Base-by-base conservation (phyloP, 139 green algal species). In the Spirogloea muscicola region DNA sequence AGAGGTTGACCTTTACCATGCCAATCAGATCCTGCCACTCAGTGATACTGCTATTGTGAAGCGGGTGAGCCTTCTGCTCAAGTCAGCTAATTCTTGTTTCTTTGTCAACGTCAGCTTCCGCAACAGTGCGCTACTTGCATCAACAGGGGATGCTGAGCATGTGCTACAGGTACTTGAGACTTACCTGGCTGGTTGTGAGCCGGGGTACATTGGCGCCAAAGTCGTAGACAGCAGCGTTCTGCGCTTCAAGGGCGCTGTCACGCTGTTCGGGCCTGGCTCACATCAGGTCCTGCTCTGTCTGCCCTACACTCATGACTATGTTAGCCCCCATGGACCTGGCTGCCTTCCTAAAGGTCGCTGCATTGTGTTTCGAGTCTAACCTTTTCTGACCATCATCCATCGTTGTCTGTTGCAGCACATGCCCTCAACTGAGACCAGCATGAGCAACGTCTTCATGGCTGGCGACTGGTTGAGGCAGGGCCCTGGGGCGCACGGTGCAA, bases 1-100 rank as follows among this genome's bases (percentile, higher is more conserved):
- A 16, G 68, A 79, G 59, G 77, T 71, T 3, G 77, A 84, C 62
- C 41, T 81, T 5, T 84, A 84, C 58, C 38, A 84, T 31, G 77
- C 77, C 6, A 44, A 37, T 4, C 27, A 52, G 33, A 29, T 82
- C 16, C 34, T 84, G 1, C 33, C 73, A 2, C 37, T 84, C 29
- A 33, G 41, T 7, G 70, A 84, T 21, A 71, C 75, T 25, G 34
- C 16, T 3, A 55, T 84, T 25, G 63, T 84, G 25, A 36, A 67
- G 9, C n/a, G 16, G 33, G 71, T 73, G 25, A 57, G 52, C n/a
- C n/a, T n/a, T n/a, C n/a, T n/a, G n/a, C n/a, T n/a, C n/a, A n/a
- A n/a, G n/a, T n/a, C n/a, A n/a, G n/a, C n/a, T n/a, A n/a, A n/a
- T n/a, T n/a, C n/a, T n/a, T n/a, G n/a, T n/a, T n/a, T n/a, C n/a